These are phyloP conservation scores for Acer saccharum DNA, from an alignment of 345 rosid genomes.

Conservation along the genomic window DNA sequence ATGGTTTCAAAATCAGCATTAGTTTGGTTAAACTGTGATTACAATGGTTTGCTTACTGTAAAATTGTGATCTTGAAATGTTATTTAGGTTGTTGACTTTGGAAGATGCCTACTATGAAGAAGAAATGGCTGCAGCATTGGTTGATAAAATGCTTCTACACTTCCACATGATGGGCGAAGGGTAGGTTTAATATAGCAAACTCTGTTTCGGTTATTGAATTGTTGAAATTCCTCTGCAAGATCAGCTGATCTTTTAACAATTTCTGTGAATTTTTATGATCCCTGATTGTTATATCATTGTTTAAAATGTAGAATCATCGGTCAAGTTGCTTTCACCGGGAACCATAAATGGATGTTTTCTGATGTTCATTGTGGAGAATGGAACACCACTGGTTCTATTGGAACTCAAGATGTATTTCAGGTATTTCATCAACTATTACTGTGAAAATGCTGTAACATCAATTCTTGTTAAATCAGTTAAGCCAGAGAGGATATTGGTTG, in stretches of 20 bases:
- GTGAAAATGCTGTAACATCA: not conserved
- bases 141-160: constrained; percentile 54
- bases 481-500: not conserved
- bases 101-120: constrained; percentile 73
- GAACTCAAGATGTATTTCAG: constrained; percentile 36
- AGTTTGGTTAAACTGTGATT: not conserved
- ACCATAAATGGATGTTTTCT: constrained; percentile 67
- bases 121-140: constrained; percentile 45
- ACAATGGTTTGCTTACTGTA: constrained; percentile 20
- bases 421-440: constrained; percentile 23
- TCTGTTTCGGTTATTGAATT: not conserved
- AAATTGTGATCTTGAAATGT: constrained; percentile 23
- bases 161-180: constrained; percentile 80
- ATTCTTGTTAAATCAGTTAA: not conserved
- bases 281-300: constrained; percentile 13
- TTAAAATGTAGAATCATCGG: constrained; percentile 49
- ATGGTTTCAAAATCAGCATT: not conserved
- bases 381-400: constrained; percentile 14
- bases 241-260: constrained; percentile 4
- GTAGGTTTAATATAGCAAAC: constrained; percentile 40
- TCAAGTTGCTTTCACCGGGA: constrained; percentile 74
- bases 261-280: not conserved
- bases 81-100: constrained; percentile 67
- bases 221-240: not conserved
- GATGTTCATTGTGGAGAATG: constrained; percentile 35